Conservation (phyloP, 2,329 filamentous ascomycete species). For the Fonsecaea pedrosoi region DNA sequence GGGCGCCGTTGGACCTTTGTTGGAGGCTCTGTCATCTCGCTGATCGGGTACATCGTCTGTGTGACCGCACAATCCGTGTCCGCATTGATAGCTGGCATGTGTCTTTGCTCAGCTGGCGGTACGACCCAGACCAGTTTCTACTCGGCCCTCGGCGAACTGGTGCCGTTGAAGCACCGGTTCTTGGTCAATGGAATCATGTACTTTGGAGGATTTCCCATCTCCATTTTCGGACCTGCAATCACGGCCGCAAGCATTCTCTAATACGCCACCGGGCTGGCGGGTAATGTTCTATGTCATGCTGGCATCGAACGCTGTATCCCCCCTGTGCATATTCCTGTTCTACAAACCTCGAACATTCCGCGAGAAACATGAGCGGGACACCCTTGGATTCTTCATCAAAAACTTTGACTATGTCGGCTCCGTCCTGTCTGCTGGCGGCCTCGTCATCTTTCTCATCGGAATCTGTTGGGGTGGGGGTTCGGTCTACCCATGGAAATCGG, state of each 20-base stretch:
- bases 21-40: too few species aligned
- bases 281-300: constrained; percentile 6
- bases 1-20: too few species aligned
- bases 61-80: too few species aligned
- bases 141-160: neutral
- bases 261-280: neutral
- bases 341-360: constrained; percentile 28
- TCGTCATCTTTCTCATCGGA: constrained; percentile 52
- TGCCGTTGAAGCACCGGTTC: constrained; percentile 15
- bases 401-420: constrained; percentile 56
- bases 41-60: too few species aligned
- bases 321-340: constrained; percentile 12
- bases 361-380: constrained; percentile 36
- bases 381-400: constrained; percentile 46
- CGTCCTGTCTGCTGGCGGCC: constrained; percentile 50
- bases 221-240: neutral
- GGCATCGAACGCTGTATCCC: constrained; percentile 3
- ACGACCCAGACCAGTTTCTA: too few species aligned
- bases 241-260: neutral
- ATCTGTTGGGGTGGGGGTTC: constrained; percentile 52
- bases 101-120: too few species aligned
- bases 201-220: constrained; percentile 5
- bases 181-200: neutral
- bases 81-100: too few species aligned
- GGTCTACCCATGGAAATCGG: constrained; percentile 51